Evolutionary conservation across 2,329 filamentous ascomycete genomes (phyloP).

Genomic region (Phoma sp.): DNA sequence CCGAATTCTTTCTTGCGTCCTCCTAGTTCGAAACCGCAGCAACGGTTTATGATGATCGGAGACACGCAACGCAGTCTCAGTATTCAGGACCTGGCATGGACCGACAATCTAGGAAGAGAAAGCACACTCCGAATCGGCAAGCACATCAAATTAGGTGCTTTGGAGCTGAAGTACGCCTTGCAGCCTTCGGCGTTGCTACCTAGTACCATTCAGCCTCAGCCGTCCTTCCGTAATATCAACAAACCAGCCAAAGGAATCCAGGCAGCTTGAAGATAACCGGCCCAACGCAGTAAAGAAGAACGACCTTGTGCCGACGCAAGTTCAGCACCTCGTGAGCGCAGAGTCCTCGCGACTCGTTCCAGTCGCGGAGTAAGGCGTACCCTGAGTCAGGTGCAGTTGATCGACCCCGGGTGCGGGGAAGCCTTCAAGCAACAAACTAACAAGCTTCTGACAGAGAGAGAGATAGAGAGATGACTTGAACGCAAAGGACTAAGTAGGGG

Average conservation of each 20-base stretch:
- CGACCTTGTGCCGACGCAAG: not conserved
- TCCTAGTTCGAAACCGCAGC: not conserved
- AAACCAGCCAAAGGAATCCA: not conserved
- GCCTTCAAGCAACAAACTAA: not conserved
- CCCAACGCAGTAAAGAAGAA: not conserved
- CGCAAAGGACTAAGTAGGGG: not conserved
- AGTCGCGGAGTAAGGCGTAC: not conserved
- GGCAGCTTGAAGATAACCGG: not conserved
- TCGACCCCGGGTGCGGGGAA: not conserved
- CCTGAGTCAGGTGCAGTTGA: slow-evolving; percentile 1
- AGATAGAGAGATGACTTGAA: not conserved
- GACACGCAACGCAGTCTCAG: not conserved
- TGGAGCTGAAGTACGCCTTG: slow-evolving; percentile 24
- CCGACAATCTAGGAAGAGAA: not conserved
- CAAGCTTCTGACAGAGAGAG: not conserved
- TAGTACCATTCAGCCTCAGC: slow-evolving; percentile 23
- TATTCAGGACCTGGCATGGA: not conserved
- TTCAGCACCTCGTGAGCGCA: not conserved
- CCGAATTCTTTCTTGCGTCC: not conserved
- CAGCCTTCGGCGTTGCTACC: slow-evolving; percentile 17
- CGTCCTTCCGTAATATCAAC: not conserved
- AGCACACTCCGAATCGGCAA: not conserved
- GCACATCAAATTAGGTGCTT: not conserved
- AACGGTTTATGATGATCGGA: not conserved
- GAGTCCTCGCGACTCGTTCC: not conserved